Evolutionary conservation across 2,329 filamentous ascomycete genomes (phyloP).

Genomic region (Beauveria sp.): DNA sequence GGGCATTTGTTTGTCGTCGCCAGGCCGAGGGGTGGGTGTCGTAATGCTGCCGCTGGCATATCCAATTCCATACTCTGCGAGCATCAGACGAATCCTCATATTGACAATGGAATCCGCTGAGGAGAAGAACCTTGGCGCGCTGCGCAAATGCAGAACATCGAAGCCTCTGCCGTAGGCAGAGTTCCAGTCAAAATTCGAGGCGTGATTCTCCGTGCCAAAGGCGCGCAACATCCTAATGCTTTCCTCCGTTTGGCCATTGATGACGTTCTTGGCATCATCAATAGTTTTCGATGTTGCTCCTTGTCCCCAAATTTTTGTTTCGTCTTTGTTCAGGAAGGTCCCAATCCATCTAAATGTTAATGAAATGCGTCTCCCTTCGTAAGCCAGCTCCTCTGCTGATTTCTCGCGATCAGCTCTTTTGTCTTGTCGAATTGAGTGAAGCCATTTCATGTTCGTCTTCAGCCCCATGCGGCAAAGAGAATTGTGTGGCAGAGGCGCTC

Average conservation of each 20-base stretch:
- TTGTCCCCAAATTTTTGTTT: conserved; percentile 78
- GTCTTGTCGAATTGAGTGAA: conserved; percentile 87
- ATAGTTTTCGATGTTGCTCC: conserved; percentile 66
- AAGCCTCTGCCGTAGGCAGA: conserved; percentile 70
- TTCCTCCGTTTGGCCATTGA: conserved; percentile 61
- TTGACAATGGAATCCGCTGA: conserved; percentile 41
- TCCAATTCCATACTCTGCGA: conserved; percentile 39
- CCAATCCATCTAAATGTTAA: conserved; percentile 86
- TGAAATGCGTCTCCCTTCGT: conserved; percentile 71
- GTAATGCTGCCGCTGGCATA: conserved; percentile 39
- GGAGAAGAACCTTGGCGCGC: conserved; percentile 42
- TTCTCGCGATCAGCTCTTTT: conserved; percentile 66
- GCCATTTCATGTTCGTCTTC: conserved; percentile 74
- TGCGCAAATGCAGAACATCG: conserved; percentile 66
- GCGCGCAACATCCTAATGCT: conserved; percentile 64
- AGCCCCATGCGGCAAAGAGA: conserved; percentile 80
- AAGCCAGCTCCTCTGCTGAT: conserved; percentile 61
- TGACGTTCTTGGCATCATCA: conserved; percentile 51
- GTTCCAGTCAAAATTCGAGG: conserved; percentile 65
- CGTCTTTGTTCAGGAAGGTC: conserved; percentile 66
- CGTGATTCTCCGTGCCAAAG: conserved; percentile 80
- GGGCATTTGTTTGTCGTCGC: neutral
- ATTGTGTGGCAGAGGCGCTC: conserved; percentile 75
- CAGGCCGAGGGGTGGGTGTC: conserved; percentile 5
- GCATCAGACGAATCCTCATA: conserved; percentile 40